Evolutionary conservation across 495 filamentous ascomycete species (phyloP).

Genomic region (Penicillium coffeae): DNA sequence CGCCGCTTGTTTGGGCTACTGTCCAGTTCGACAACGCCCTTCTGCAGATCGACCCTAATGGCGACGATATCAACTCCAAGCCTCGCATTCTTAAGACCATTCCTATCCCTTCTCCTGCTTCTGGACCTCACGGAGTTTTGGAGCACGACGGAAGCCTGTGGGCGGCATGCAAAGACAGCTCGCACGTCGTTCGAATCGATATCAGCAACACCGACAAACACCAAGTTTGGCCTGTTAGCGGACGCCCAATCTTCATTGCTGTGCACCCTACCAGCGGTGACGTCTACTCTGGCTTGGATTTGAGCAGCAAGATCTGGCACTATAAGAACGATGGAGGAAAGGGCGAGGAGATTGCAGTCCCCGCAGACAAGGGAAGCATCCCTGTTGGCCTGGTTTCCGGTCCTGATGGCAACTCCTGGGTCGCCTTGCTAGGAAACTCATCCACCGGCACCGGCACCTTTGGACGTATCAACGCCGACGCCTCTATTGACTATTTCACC

Average conservation of each 20-base stretch:
- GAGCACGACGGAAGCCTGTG: not conserved
- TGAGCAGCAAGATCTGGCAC: slow-evolving; percentile 1
- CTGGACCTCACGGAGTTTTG: not conserved
- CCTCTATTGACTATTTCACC: not conserved
- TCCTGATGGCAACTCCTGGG: not conserved
- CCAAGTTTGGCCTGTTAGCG: not conserved
- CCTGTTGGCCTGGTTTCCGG: not conserved
- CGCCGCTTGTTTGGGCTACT: not conserved
- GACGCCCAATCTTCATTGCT: slow-evolving; percentile 1
- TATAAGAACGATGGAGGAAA: not conserved
- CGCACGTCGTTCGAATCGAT: not conserved
- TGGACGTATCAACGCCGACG: not conserved
- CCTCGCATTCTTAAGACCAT: not conserved
- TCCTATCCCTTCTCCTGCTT: not conserved
- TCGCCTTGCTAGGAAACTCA: not conserved
- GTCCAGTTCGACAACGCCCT: not conserved
- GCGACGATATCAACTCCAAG: not conserved
- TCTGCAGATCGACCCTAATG: not conserved
- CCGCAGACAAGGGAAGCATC: not conserved
- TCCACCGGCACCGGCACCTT: not conserved
- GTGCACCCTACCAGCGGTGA: not conserved
- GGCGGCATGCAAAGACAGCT: not conserved
- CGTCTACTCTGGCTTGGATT: not conserved
- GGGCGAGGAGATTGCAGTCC: not conserved
- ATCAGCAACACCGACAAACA: not conserved